Conservation (phyloP, 2,329 filamentous ascomycete species). For the Scolecobasidium constrictum region DNA sequence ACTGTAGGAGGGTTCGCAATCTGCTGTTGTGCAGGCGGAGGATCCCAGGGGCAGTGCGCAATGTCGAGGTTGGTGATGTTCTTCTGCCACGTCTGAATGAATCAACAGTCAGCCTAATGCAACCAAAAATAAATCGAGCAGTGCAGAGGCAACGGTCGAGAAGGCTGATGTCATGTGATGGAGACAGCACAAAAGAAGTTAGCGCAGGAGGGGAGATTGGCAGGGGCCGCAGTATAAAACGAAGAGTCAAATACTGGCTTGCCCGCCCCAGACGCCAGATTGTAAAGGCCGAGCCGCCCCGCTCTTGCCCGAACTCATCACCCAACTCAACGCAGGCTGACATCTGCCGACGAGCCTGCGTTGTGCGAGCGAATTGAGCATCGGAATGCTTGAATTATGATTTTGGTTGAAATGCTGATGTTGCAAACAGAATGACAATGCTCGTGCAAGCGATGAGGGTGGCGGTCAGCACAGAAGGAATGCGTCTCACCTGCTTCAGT, state of each 20-base stretch:
- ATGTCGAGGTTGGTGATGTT: constrained; percentile 79
- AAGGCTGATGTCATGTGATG: constrained; percentile 6
- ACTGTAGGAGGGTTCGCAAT: constrained; percentile 25
- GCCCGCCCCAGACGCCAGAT: constrained; percentile 2
- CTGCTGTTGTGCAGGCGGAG: constrained; percentile 55
- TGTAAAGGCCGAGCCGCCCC: constrained; percentile 5
- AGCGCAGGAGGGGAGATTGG: constrained; percentile 6
- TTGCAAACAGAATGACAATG: background rate
- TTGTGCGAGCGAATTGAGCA: no score
- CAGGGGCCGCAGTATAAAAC: constrained; percentile 8
- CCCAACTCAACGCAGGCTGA: constrained; percentile 8
- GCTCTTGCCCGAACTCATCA: constrained; percentile 3
- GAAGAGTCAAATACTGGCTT: constrained; percentile 8
- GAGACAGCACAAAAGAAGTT: background rate
- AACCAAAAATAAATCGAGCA: background rate
- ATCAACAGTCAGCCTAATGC: constrained; percentile 1
- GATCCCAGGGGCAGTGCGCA: constrained; percentile 91
- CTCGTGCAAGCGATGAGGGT: background rate
- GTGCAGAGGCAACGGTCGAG: background rate
- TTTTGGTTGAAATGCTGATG: background rate
- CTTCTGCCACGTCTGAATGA: constrained; percentile 74
- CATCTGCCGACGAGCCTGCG: constrained; percentile 3
- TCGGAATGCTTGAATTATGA: no score
- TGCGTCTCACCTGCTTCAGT: constrained; percentile 65
- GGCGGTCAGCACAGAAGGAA: background rate